Evolutionary conservation across 768 basidiomycete species (phyloP).

Genomic region (Cytidiella melzeri): DNA sequence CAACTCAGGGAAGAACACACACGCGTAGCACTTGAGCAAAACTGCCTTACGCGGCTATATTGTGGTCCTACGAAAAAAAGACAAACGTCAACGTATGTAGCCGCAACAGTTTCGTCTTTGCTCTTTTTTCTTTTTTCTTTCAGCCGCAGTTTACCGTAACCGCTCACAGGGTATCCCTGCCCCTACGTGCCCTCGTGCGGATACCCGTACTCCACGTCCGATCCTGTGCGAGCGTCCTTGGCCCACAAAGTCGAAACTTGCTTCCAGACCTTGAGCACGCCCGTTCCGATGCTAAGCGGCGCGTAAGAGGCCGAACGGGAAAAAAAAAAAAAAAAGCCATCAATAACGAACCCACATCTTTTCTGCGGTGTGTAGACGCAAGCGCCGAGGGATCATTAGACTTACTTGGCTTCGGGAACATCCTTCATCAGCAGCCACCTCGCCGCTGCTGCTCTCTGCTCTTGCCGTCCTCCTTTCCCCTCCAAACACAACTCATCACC

Average conservation of each 20-base stretch:
- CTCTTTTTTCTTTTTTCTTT: too few relatives aligned
- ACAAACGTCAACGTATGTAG: too few relatives aligned
- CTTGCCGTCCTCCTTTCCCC: neutral
- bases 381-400: slow-evolving; percentile 15
- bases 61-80: too few relatives aligned
- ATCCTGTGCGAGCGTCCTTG: neutral
- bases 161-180: too few relatives aligned
- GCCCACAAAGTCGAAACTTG: slow-evolving; percentile 44
- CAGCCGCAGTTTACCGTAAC: too few relatives aligned
- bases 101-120: too few relatives aligned
- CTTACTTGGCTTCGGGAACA: slow-evolving; percentile 58
- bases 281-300: slow-evolving; percentile 63
- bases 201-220: too few relatives aligned
- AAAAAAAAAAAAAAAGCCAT: neutral
- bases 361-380: neutral
- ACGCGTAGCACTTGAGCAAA: too few relatives aligned
- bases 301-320: slow-evolving; percentile 7
- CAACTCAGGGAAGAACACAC: too few relatives aligned
- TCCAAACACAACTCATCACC: too few relatives aligned
- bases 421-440: slow-evolving; percentile 52
- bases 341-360: neutral
- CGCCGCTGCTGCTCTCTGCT: slow-evolving; percentile 17
- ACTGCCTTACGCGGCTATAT: too few relatives aligned
- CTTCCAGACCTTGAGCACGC: slow-evolving; percentile 71
- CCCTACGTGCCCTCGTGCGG: too few relatives aligned